Evolutionary conservation across 495 filamentous ascomycete genomes (phyloP), one percentile per base, ranked within the genome.

Genomic region (Mytilinidion resinicola): DNA sequence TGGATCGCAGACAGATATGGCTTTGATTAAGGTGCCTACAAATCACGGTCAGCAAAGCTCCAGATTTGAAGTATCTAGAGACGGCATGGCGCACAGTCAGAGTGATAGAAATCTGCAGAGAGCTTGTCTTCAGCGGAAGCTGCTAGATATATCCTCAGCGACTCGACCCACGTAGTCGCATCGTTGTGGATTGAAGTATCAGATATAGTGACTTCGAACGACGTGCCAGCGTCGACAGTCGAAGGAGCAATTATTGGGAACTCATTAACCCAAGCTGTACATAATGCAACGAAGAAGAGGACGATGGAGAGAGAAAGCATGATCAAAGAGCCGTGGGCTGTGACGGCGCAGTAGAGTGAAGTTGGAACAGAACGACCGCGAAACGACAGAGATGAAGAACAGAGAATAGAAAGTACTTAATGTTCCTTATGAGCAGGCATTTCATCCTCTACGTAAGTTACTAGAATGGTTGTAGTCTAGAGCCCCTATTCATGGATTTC

Each of bases 1-100:
- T 11, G 34, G 15, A 38, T 59, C 37, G 50, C 56, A 59, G 3
- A 59, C 39, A 11, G 56, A 17, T 3, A 52, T 48, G 34, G 52
- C 50, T 19, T 52, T 39, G 19, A 53, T 17, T 1, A 59, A 25
- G 8, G 51, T 52, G 38, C 56, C 55, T 58, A 33, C 17, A 25
- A 38, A 4, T 9, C 19, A 15, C 15, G 1, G 46, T 51, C 3
- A 51, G 46, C 37, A 42, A 56, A 21, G 6, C 2, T 30, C 3
- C 6, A 19, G 1, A 34, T 58, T 17, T 38, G 15, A 17, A 12
- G 14, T 1, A 1, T n/a, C n/a, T 35, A 12, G 15, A 19, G 33
- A 9, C 33, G 34, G 9, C 5, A 33, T 3, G 11, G 17, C 51
- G 30, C 19, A 58, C 55, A 58, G 30, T 58, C 55, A 5, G 55